Evolutionary conservation across 2,329 filamentous ascomycete genomes (phyloP).

Genomic region (Neofusicoccum umdonicola): DNA sequence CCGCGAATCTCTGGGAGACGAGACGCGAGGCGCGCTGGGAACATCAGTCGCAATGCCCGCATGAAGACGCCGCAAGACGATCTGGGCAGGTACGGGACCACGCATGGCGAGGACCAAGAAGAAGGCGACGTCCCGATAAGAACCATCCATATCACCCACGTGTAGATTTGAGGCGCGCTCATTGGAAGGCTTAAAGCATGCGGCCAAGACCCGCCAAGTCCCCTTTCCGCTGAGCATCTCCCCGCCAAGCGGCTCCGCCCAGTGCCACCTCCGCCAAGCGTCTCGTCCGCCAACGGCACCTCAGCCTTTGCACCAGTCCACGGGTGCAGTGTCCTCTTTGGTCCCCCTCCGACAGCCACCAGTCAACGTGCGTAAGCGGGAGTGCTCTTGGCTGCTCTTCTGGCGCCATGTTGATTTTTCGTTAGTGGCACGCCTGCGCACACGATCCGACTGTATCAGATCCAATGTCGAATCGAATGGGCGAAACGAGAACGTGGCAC

Average conservation of each 20-base stretch:
- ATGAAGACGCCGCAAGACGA: no score
- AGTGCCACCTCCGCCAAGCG: not conserved
- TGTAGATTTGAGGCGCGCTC: not conserved
- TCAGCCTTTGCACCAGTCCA: not conserved
- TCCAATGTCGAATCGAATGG: not conserved
- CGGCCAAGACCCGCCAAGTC: not conserved
- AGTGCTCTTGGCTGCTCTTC: not conserved
- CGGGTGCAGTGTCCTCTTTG: not conserved
- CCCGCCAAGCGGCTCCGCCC: conserved; percentile 1
- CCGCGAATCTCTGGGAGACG: no score
- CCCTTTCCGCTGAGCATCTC: not conserved
- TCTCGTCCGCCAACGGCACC: not conserved
- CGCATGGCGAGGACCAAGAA: not conserved
- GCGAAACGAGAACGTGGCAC: not conserved
- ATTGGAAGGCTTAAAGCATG: not conserved
- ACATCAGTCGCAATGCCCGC: no score
- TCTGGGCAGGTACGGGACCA: no score
- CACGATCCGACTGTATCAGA: not conserved
- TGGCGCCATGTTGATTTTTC: not conserved
- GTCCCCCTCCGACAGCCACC: not conserved
- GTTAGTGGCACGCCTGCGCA: not conserved
- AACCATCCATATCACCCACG: not conserved
- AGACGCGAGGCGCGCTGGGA: no score
- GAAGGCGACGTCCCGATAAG: no score
- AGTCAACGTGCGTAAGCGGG: not conserved